Evolutionary conservation across 345 rosid genomes (phyloP), one percentile per base, ranked within the genome.

Genomic region (Boechera stricta): DNA sequence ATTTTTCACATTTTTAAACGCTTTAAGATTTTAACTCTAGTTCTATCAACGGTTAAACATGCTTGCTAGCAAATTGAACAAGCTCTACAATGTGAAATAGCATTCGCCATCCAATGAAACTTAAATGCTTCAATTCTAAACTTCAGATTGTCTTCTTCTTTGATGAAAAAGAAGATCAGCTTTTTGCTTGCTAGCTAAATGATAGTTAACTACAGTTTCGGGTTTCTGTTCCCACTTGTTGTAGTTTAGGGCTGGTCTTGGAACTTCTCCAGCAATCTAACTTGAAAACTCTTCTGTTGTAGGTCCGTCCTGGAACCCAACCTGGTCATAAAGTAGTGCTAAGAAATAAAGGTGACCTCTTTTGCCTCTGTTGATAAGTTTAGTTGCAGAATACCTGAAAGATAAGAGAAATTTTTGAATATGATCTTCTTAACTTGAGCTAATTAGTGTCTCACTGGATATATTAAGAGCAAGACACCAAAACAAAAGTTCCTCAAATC

Each of bases 281-380:
- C 59, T 36, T 74, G 44, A 36, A 45, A 48, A 55, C 72, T 69
- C 45, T 73, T 3, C 45, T 11, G 59, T 72, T 78, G 68, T 84
- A 94, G 98, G 94, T 96, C 68, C 93, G 96, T 16, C 84, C 98
- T 62, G 99, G 99, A 69, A 90, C 96, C 67, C 99, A 96, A 79
- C 96, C 98, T 66, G 96, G 99, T 72, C 99, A 96, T 79, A 96
- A 96, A 84, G 99, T 95, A 39, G 99, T 93, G 64, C 81, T 95
- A 70, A 91, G 95, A 89, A 89, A 79, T 84, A 96, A 96, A 85
- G 99, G 99, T 96, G 67, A 82, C 84, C 35, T 63, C 26, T 49
- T 74, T 65, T 21, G 32, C 62, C 24, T 47, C 12, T 57, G 55
- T 71, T 3, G 24, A 64, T 64, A 36, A 60, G 29, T 47, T 70